These are phyloP conservation scores for Amphichorda felina DNA, from an alignment of 2,329 filamentous ascomycete genomes.

Conservation along the genomic window DNA sequence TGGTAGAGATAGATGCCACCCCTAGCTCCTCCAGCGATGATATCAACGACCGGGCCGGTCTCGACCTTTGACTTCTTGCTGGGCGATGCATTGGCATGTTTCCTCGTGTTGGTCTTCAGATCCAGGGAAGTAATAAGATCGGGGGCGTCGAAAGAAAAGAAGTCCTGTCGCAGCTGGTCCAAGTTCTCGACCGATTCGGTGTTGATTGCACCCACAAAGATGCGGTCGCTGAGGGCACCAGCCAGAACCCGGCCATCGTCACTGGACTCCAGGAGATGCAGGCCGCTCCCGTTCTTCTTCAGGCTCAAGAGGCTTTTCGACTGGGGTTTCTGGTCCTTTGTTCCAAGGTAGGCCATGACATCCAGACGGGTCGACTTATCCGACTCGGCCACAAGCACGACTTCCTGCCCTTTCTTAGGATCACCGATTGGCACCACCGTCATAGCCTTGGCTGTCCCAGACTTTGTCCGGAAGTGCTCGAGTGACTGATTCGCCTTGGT, in stretches of 20 bases:
- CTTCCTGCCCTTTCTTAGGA: constrained; percentile 22
- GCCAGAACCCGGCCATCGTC: constrained; percentile 45
- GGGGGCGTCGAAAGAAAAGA: constrained; percentile 45
- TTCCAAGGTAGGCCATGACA: constrained; percentile 33
- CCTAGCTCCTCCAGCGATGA: constrained; percentile 65
- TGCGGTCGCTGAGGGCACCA: constrained; percentile 22
- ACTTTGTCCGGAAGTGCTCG: constrained; percentile 26
- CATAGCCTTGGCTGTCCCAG: constrained; percentile 33
- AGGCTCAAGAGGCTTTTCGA: constrained; percentile 24
- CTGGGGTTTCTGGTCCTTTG: constrained; percentile 12
- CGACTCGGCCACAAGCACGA: constrained; percentile 34
- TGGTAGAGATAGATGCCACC: constrained; percentile 76
- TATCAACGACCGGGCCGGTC: constrained; percentile 42
- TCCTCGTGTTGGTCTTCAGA: constrained; percentile 28
- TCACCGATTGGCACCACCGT: constrained; percentile 19
- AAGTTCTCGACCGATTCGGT: constrained; percentile 10
- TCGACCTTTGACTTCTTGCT: constrained; percentile 7
- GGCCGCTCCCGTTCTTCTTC: constrained; percentile 19
- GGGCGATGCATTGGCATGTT: constrained; percentile 10
- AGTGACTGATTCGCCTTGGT: constrained; percentile 29
- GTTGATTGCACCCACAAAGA: constrained; percentile 20
- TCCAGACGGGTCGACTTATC: constrained; percentile 20
- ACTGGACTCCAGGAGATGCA: constrained; percentile 33
- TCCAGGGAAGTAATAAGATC: constrained; percentile 60
- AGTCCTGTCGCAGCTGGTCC: constrained; percentile 32